A percentile compares a stretch with the other conserved stretches of the same genome.
phyloP scores from a whole-genome alignment of 2,329 filamentous ascomycete genomes.

The Thelonectria rubi region DNA sequence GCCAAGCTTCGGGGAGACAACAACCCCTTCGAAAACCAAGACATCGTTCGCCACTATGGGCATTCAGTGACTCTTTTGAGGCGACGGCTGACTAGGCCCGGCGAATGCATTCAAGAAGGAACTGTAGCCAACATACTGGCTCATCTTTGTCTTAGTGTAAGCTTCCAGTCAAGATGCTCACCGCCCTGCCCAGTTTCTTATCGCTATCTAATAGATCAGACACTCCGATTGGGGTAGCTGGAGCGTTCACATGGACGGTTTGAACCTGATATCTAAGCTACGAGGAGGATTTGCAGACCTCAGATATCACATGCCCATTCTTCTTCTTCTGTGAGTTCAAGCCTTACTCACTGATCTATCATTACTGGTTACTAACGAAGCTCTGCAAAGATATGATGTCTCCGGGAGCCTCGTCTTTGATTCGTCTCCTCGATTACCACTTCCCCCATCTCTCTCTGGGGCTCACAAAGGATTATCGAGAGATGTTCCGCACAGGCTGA shows the following conservation, averaged over 20 bases:
- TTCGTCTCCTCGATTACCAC: background rate
- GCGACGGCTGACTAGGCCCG: background rate
- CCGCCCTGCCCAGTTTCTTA: too few relatives aligned
- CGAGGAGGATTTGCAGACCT: constrained; percentile 1
- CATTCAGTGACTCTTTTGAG: background rate
- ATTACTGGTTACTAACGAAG: background rate
- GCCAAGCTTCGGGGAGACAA: background rate
- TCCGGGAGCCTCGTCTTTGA: background rate
- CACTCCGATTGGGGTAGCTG: background rate
- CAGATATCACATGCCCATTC: background rate
- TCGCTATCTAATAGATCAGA: constrained; percentile 1
- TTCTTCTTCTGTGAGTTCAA: constrained; percentile 5
- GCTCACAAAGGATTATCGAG: background rate
- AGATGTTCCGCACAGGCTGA: background rate
- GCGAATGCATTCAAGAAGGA: background rate
- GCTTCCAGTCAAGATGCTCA: background rate
- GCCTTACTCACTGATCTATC: background rate
- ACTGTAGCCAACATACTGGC: constrained; percentile 3
- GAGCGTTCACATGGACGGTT: constrained; percentile 3
- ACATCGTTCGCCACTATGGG: background rate
- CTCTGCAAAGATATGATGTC: constrained; percentile 2
- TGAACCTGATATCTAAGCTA: background rate
- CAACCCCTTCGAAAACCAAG: background rate
- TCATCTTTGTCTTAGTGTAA: constrained; percentile 5
- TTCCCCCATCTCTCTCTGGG: background rate